Evolutionary conservation across 2,329 filamentous ascomycete species (phyloP), one percentile per base, ranked within the genome.

Genomic region (Epichloe typhina): DNA sequence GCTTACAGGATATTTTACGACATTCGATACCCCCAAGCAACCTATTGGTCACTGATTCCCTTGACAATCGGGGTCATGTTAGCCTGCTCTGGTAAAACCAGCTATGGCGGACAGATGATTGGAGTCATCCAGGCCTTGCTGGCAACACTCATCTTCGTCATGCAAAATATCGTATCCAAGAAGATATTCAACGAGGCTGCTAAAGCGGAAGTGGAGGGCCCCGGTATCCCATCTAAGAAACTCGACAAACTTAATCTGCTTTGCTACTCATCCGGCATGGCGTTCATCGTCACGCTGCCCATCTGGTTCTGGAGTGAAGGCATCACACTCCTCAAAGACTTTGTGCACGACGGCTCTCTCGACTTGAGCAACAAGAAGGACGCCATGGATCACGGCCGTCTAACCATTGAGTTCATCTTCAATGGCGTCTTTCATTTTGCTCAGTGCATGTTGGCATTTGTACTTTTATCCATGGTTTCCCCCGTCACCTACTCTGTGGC

Each of bases 141-240:
- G 36, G 90, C 88, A n/a, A 88, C 93, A 7, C 73, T 97, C 51
- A 85, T 97, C 56, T 98, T 98, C 63, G 93, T 98, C 37, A 93
- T 89, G 0, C 93, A 98, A 64, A 98, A 98, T 64, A 98, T 98
- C 52, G 95, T 96, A 57, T 97, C 91, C 19, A 98, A 98, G 69
- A 88, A 88, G 57, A 81, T 98, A 9, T 98, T 98, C 74, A 98
- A 96, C 66, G 90, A 96, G 63, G 88, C 88, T 6, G 84, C 88
- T 6, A 83, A 83, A 52, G 86, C 88, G 2, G 91, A 96, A 67
- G 80, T 83, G 7, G 88, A 95, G 50, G 79, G 79, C 1, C 66
- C 74, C 6, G 74, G 77, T 0, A 69, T 74, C 12, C 77, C 78
- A 50, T 78, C 81, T 42, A 82, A 83, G 54, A 97, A 95, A 68